phyloP scores from a whole-genome alignment of 2,329 filamentous ascomycete genomes.

The Aspergillus sp. region DNA sequence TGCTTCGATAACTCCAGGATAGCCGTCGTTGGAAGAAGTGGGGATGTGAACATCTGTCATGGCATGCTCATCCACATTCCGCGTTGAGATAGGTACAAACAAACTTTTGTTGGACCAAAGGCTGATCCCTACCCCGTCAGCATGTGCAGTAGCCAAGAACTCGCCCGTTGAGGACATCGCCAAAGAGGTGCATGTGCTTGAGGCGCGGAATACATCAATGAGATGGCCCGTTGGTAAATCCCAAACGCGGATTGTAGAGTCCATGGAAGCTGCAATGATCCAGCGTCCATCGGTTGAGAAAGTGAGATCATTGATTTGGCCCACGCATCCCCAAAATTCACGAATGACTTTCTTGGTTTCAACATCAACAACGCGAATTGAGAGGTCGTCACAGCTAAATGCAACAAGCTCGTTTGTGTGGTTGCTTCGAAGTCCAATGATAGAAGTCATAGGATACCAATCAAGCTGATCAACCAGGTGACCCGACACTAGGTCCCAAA shows the following conservation, averaged over 20 bases:
- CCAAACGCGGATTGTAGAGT: slow-evolving; percentile 82
- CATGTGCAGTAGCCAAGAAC: slow-evolving; percentile 85
- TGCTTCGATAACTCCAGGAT: slow-evolving; percentile 71
- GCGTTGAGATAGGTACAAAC: slow-evolving; percentile 84
- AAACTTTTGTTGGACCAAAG: slow-evolving; percentile 94
- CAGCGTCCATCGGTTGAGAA: slow-evolving; percentile 94
- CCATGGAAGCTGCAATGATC: slow-evolving; percentile 84
- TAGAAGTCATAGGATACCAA: slow-evolving; percentile 75
- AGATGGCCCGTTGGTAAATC: slow-evolving; percentile 94
- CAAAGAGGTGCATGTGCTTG: slow-evolving; percentile 76
- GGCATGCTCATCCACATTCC: slow-evolving; percentile 77
- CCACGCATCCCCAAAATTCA: slow-evolving; percentile 83
- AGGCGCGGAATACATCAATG: slow-evolving; percentile 84
- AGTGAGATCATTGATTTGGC: slow-evolving; percentile 74
- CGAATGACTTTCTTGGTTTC: slow-evolving; percentile 88
- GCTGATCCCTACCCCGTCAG: slow-evolving; percentile 81
- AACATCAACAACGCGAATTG: slow-evolving; percentile 84
- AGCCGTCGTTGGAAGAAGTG: slow-evolving; percentile 79
- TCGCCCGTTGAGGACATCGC: slow-evolving; percentile 89
- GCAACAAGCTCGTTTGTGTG: slow-evolving; percentile 81
- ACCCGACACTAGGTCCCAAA: slow-evolving; percentile 93
- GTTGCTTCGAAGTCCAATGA: slow-evolving; percentile 79
- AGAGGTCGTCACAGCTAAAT: slow-evolving; percentile 84
- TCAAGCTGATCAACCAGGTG: slow-evolving; percentile 76
- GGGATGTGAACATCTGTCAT: slow-evolving; percentile 67